Conservation (phyloP, 2,329 filamentous ascomycete species). For the Coccinonectria pachysandricola region DNA sequence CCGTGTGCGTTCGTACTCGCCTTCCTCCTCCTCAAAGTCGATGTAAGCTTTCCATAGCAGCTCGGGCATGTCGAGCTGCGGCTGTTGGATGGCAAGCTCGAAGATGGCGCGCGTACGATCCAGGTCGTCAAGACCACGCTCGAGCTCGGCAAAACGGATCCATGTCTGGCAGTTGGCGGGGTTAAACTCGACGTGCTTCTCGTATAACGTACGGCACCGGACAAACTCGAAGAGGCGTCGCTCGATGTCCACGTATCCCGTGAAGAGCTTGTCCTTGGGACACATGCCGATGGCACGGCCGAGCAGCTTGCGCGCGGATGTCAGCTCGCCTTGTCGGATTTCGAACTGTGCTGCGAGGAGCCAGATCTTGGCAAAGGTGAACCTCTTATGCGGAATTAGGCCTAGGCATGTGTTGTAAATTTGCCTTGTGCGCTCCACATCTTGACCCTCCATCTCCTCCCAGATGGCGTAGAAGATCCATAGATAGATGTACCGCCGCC, state of each 20-base stretch:
- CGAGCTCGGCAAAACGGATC: slow-evolving; percentile 93
- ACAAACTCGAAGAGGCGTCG: slow-evolving; percentile 90
- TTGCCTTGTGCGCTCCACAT: slow-evolving; percentile 68
- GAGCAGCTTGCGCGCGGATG: slow-evolving; percentile 74
- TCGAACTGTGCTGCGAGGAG: slow-evolving; percentile 89
- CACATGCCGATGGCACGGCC: slow-evolving; percentile 88
- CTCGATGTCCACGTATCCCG: slow-evolving; percentile 87
- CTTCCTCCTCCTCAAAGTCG: slow-evolving; percentile 94
- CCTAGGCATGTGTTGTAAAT: slow-evolving; percentile 85
- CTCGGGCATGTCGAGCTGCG: slow-evolving; percentile 90
- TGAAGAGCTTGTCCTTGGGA: slow-evolving; percentile 91
- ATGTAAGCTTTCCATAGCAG: slow-evolving; percentile 97
- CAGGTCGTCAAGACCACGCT: slow-evolving; percentile 80
- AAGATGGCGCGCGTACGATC: slow-evolving; percentile 85
- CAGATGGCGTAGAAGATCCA: slow-evolving; percentile 97
- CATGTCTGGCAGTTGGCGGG: slow-evolving; percentile 83
- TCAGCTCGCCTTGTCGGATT: slow-evolving; percentile 73
- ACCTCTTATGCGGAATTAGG: slow-evolving; percentile 88
- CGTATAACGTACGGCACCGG: slow-evolving; percentile 81
- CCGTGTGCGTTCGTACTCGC: slow-evolving; percentile 76
- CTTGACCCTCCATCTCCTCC: slow-evolving; percentile 80
- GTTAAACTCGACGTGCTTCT: slow-evolving; percentile 92
- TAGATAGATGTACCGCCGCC: slow-evolving; percentile 93
- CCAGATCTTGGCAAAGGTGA: slow-evolving; percentile 97
- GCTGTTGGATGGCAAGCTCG: slow-evolving; percentile 76